Conservation (phyloP, 306 rosid species). For the Cucurbita argyrosperma region DNA sequence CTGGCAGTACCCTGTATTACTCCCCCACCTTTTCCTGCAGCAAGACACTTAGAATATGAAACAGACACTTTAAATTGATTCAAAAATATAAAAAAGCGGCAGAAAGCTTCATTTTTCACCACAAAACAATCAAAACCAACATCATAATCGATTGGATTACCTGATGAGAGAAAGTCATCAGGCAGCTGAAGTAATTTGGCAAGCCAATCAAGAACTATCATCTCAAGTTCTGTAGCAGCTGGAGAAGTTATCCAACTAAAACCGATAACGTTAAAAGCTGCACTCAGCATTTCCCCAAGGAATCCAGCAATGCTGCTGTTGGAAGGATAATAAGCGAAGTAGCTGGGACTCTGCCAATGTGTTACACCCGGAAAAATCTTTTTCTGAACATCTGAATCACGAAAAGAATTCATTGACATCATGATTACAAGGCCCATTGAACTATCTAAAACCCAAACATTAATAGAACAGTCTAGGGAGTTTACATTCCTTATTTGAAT, state of each 20-base stretch:
- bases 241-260: slow-evolving; percentile 96
- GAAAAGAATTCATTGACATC: not conserved
- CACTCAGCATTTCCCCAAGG: slow-evolving; percentile 95
- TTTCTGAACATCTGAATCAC: slow-evolving; percentile 52
- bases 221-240: slow-evolving; percentile 95
- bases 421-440: not conserved
- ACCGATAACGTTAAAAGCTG: slow-evolving; percentile 78
- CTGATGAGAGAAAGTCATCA: slow-evolving; percentile 50
- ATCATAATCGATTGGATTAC: slow-evolving; percentile 18
- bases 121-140: not conserved
- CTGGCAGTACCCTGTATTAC: slow-evolving; percentile 97
- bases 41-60: not conserved
- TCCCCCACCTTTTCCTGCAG: slow-evolving; percentile 86
- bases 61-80: not conserved
- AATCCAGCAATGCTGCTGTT: slow-evolving; percentile 93
- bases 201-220: slow-evolving; percentile 80
- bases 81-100: not conserved
- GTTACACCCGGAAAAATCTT: slow-evolving; percentile 93
- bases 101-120: not conserved
- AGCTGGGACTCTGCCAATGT: slow-evolving; percentile 98
- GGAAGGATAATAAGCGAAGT: slow-evolving; percentile 79
- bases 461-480: too few relatives aligned
- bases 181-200: slow-evolving; percentile 62
- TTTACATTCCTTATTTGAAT: too few relatives aligned
- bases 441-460: not conserved